Conservation (phyloP, 345 rosid genomes). For the Lumnitzera racemosa region DNA sequence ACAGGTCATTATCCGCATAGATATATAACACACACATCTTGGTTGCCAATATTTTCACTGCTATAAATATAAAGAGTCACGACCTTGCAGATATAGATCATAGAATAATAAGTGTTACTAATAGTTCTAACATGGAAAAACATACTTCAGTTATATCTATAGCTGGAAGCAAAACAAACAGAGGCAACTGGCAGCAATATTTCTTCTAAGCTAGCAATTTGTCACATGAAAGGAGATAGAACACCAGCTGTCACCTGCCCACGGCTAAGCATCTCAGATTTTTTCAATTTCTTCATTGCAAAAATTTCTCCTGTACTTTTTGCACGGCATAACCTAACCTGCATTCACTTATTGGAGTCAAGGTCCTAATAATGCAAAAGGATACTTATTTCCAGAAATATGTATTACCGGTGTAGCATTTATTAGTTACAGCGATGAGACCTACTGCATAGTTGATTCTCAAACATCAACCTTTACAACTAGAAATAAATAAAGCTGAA, state of each 20-base stretch:
- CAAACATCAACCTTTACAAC: neutral
- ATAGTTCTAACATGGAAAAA: too few species aligned
- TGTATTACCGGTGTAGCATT: too few species aligned
- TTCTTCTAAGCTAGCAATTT: neutral
- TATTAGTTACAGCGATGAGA: too few species aligned
- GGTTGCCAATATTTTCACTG: too few species aligned
- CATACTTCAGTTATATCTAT: too few species aligned
- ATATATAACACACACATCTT: too few species aligned
- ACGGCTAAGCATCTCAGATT: slow-evolving; percentile 98
- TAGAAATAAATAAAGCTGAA: neutral
- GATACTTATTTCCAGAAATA: neutral
- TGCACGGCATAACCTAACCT: slow-evolving; percentile 88
- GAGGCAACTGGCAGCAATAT: neutral
- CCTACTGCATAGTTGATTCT: too few species aligned
- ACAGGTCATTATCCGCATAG: too few species aligned
- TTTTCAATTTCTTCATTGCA: slow-evolving; percentile 96
- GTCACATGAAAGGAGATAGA: neutral
- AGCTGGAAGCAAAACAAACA: too few species aligned
- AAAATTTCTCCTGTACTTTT: slow-evolving; percentile 79
- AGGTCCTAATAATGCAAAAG: neutral
- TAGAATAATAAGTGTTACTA: too few species aligned
- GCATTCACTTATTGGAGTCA: slow-evolving; percentile 13
- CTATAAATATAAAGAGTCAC: too few species aligned
- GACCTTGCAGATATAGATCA: too few species aligned
- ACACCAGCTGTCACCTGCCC: slow-evolving; percentile 61